Evolutionary conservation across 2,329 filamentous ascomycete genomes (phyloP).

Genomic region (Colletotrichum somersetense): DNA sequence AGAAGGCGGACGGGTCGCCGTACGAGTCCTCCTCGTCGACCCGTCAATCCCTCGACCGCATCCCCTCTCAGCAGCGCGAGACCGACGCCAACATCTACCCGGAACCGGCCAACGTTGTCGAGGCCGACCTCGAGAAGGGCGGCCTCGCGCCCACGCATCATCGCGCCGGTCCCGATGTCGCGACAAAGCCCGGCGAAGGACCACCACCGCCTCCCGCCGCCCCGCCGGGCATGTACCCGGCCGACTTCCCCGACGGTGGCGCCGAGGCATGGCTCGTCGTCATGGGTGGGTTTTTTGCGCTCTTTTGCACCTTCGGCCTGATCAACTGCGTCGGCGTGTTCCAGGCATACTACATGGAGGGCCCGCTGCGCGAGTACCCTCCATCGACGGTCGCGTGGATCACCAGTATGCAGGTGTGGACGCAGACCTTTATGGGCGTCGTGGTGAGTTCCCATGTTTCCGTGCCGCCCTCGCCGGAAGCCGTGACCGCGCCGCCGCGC

Average conservation of each 20-base stretch:
- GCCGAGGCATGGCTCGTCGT: slow-evolving; percentile 69
- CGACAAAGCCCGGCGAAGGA: not conserved
- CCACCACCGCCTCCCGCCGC: slow-evolving; percentile 32
- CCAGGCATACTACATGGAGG: slow-evolving; percentile 68
- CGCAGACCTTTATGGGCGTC: slow-evolving; percentile 63
- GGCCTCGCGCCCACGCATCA: slow-evolving; percentile 37
- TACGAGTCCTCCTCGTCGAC: slow-evolving; percentile 34
- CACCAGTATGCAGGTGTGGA: slow-evolving; percentile 64
- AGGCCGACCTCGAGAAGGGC: slow-evolving; percentile 53
- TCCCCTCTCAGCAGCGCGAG: slow-evolving; percentile 49
- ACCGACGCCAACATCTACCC: slow-evolving; percentile 53
- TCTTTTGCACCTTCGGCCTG: slow-evolving; percentile 61
- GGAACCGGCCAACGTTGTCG: slow-evolving; percentile 48
- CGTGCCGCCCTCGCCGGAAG: too few species aligned
- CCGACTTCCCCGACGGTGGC: slow-evolving; percentile 72
- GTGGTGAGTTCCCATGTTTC: slow-evolving; percentile 50
- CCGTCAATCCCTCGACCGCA: slow-evolving; percentile 45
- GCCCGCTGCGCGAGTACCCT: slow-evolving; percentile 61
- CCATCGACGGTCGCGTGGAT: slow-evolving; percentile 71
- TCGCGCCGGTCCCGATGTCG: not conserved
- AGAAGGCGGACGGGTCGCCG: slow-evolving; percentile 42
- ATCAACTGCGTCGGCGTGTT: slow-evolving; percentile 66
- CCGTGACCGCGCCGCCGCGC: too few species aligned
- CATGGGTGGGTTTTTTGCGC: slow-evolving; percentile 57
- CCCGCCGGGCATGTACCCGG: slow-evolving; percentile 51